Evolutionary conservation across 2,329 filamentous ascomycete species (phyloP), one percentile per base, ranked within the genome.

Genomic region (Epicoccum sorghinum): DNA sequence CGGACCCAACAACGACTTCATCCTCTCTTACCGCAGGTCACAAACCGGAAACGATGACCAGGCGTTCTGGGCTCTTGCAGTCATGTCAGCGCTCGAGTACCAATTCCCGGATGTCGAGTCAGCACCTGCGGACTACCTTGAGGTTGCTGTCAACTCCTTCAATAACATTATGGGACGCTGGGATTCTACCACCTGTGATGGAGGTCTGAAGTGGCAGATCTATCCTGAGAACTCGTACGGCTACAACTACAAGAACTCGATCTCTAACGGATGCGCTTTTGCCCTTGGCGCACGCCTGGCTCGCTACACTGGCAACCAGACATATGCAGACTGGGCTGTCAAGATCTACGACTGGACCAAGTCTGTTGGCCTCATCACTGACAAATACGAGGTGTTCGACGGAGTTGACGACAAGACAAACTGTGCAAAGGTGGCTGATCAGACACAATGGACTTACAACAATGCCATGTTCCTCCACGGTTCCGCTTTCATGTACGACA

Each of bases 261-360:
- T 93, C 63, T 87, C 87, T 57, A 95, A 95, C 72, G 90, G 89
- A 37, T 87, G 86, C n/a, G 86, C 95, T 70, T 93, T 96, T 74
- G 88, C 93, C 66, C 81, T 96, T 10, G 87, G 88, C 4, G 89
- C 91, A 1, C 87, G 90, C 14, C 80, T 93, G 12, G 89, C 87
- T 24, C 84, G 87, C 41, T 86, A 85, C 55, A 90, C 87, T 0
- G 85, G 85, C 13, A 87, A 90, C 65, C 72, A 82, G 30, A 72
- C 68, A n/a, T 76, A 76, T 43, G 64, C 68, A 12, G 81, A 88
- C 14, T 91, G 88, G 88, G 87, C 88, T 1, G 72, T 80, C 40
- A 85, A 83, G 66, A 77, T 85, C n/a, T 89, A 87, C 84, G 81
- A 84, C 58, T 87, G 78, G 76, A 76, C 78, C 13, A 64, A 67